A percentile compares a stretch with the other conserved stretches of the same genome.
These are phyloP conservation scores for Auriscalpium orientale DNA, from an alignment of 768 basidiomycete species.

Conservation along the genomic window DNA sequence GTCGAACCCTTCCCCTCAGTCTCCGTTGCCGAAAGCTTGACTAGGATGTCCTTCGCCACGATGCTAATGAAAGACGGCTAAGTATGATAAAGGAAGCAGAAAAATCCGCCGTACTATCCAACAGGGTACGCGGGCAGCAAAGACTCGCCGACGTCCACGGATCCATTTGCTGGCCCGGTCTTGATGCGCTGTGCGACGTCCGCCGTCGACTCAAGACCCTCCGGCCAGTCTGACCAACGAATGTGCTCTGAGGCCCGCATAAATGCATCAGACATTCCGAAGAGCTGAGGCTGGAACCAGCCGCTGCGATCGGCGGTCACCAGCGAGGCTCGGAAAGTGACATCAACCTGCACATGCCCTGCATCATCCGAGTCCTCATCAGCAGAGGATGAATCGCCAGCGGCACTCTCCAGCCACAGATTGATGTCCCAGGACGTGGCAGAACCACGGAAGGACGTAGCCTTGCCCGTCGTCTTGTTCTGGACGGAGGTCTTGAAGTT, in stretches of 20 bases:
- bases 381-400: background rate
- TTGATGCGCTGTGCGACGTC: background rate
- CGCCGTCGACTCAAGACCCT: background rate
- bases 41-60: background rate
- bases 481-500: background rate
- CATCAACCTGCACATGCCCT: background rate
- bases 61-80: background rate
- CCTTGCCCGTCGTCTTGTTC: background rate
- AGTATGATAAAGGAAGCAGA: background rate
- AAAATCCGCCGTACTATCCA: background rate
- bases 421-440: background rate
- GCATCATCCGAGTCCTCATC: background rate
- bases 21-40: background rate
- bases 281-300: conserved; percentile 21
- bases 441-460: background rate
- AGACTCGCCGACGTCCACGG: background rate
- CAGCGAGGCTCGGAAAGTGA: conserved; percentile 15
- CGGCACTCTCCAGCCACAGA: background rate
- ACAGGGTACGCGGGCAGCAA: background rate
- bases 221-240: conserved; percentile 8
- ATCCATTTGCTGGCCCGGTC: background rate
- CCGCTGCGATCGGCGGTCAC: conserved; percentile 18
- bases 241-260: conserved; percentile 5
- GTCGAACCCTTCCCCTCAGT: background rate
- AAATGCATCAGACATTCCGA: conserved; percentile 10